A percentile compares a stretch with the other conserved stretches of the same genome.
These are phyloP conservation scores for Tolypocladium pustulatum DNA, from an alignment of 2,329 filamentous ascomycete genomes.

Conservation along the genomic window DNA sequence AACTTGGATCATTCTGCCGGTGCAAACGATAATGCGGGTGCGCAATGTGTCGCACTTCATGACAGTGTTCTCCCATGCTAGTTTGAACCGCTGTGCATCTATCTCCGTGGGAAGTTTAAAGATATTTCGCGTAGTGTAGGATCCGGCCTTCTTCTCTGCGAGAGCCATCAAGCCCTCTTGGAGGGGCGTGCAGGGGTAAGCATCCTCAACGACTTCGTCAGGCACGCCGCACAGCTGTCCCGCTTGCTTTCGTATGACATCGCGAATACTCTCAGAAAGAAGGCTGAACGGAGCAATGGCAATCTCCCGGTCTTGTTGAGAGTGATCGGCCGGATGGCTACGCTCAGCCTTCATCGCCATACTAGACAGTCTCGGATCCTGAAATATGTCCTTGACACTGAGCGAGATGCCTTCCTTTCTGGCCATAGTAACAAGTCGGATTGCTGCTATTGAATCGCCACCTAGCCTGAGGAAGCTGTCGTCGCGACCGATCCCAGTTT, in stretches of 20 bases:
- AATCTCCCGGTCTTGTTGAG: background rate
- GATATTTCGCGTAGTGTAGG: slow-evolving; percentile 23
- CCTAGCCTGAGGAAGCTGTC: background rate
- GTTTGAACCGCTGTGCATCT: slow-evolving; percentile 13
- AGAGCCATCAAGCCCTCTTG: slow-evolving; percentile 29
- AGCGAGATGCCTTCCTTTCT: background rate
- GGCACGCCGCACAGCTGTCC: background rate
- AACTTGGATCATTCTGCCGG: background rate
- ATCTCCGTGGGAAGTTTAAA: slow-evolving; percentile 10
- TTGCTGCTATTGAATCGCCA: slow-evolving; percentile 10
- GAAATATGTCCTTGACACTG: background rate
- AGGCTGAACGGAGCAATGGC: background rate
- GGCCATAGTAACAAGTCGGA: slow-evolving; percentile 2
- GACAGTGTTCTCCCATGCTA: slow-evolving; percentile 14
- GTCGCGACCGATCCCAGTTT: background rate
- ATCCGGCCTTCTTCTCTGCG: slow-evolving; percentile 18
- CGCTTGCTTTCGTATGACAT: background rate
- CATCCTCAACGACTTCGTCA: slow-evolving; percentile 12
- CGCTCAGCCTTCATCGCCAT: background rate
- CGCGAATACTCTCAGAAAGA: background rate
- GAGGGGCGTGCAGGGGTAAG: slow-evolving; percentile 28
- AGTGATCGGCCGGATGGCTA: background rate
- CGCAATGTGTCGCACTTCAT: background rate
- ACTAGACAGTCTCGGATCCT: background rate
- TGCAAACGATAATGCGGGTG: background rate